Evolutionary conservation across 2,329 filamentous ascomycete species (phyloP).

Genomic region (Alternaria sp.): DNA sequence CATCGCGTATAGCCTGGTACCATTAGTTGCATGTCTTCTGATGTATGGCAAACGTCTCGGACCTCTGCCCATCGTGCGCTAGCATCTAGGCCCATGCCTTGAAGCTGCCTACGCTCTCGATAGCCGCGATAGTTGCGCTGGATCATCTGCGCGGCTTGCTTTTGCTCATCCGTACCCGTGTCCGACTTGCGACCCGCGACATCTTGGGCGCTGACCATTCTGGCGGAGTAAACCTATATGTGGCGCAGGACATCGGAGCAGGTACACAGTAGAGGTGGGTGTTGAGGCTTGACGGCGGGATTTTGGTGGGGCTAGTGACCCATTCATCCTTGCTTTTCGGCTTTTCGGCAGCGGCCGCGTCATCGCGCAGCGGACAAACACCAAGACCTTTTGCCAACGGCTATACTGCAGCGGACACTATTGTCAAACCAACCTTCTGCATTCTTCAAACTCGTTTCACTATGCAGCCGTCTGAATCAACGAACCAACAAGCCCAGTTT

Average conservation of each 20-base stretch:
- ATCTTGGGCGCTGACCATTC: constrained; percentile 22
- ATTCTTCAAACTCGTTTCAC: not conserved
- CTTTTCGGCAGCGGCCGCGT: constrained; percentile 8
- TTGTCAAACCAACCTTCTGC: not conserved
- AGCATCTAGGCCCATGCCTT: constrained; percentile 74
- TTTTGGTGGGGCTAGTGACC: constrained; percentile 15
- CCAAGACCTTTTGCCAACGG: not conserved
- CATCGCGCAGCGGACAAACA: not conserved
- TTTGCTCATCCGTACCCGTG: constrained; percentile 29
- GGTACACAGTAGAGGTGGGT: constrained; percentile 2
- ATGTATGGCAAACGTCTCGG: constrained; percentile 40
- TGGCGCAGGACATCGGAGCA: constrained; percentile 15
- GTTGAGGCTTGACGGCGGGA: constrained; percentile 20
- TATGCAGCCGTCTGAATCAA: not conserved
- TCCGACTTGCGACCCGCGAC: constrained; percentile 12
- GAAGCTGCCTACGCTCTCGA: constrained; percentile 73
- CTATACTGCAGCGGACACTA: not conserved
- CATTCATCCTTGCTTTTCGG: constrained; percentile 1
- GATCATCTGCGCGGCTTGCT: constrained; percentile 47
- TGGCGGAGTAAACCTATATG: constrained; percentile 9
- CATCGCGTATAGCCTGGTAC: constrained; percentile 61
- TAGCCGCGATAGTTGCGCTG: constrained; percentile 80
- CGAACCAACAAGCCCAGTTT: not conserved
- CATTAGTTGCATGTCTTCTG: constrained; percentile 9
- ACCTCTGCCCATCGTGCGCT: constrained; percentile 76